Evolutionary conservation across 2,329 filamentous ascomycete species (phyloP), one percentile per base, ranked within the genome.

Genomic region (Neopestalotiopsis sp.): DNA sequence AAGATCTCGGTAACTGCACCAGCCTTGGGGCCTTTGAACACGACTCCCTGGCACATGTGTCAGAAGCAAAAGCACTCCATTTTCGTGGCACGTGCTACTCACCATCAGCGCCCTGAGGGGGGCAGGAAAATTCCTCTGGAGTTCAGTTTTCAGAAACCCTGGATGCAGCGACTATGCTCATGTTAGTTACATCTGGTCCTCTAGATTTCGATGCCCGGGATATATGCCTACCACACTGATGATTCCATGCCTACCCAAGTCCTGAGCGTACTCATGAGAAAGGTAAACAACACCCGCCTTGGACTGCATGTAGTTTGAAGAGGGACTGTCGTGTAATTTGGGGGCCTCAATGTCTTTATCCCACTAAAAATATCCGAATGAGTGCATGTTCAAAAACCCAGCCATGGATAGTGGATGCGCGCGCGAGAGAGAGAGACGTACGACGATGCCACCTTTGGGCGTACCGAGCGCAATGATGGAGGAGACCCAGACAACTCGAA

Each of bases 1-100:
- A 74, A 84, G 1, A 84, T 68, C 71, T 82, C 81, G 0, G 82
- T 83, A 67, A 82, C 83, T 1, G 81, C 82, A 5, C 81, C 83
- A 38, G 76, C 71, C 3, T 69, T 72, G 1, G 79, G 71, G 14
- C 76, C 74, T 63, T 81, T 74, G 2, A 79, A 69, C 4, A 79
- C 42, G 7, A 70, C 69, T 1, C 70, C 71, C 64, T 77, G 70
- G 38, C 24, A 3, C 40, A 34, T 10, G 17, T 17, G 5, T 32
- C 20, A 56, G 57, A 20, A 61, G 3, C 13, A 10, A 13, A 45
- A 13, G 28, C 14, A 20, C 12, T 34, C 63, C 69, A 58, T 20
- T 56, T n/a, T 28, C 24, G 9, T 61, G 17, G 12, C 13, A 20
- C 5, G 38, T 59, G 13, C 13, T 42, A 64, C 45, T 42, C 64